Evolutionary conservation across 2,329 filamentous ascomycete species (phyloP).

Genomic region (Mariannaea elegans): DNA sequence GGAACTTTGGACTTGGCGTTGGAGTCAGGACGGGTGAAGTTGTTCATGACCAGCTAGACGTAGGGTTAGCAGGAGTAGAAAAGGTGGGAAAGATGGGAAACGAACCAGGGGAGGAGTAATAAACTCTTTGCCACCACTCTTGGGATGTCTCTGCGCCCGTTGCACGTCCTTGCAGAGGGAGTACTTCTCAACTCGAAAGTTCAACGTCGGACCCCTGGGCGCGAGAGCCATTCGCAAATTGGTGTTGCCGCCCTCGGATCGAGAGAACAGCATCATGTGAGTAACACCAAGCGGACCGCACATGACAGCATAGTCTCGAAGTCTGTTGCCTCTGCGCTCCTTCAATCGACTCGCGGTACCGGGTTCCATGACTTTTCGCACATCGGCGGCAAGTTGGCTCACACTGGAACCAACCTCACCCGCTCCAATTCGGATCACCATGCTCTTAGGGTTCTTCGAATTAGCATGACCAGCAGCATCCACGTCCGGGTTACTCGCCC

Average conservation of each 20-base stretch:
- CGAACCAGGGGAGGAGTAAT: constrained; percentile 81
- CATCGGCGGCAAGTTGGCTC: constrained; percentile 90
- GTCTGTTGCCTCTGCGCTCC: constrained; percentile 86
- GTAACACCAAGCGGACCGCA: constrained; percentile 92
- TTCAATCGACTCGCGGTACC: constrained; percentile 89
- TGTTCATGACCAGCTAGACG: constrained; percentile 91
- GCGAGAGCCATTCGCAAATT: constrained; percentile 89
- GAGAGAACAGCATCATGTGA: constrained; percentile 91
- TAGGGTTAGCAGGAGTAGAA: constrained; percentile 36
- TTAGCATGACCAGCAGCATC: constrained; percentile 68
- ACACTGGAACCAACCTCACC: constrained; percentile 92
- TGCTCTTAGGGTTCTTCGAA: constrained; percentile 84
- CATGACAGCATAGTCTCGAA: constrained; percentile 96
- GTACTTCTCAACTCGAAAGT: constrained; percentile 95
- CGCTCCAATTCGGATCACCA: constrained; percentile 97
- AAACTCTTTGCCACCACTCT: constrained; percentile 85
- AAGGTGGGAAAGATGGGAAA: not conserved
- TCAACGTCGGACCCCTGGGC: constrained; percentile 88
- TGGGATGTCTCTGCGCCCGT: constrained; percentile 82
- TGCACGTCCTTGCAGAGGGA: constrained; percentile 92
- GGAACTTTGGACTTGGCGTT: constrained; percentile 77
- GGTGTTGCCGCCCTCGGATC: constrained; percentile 88
- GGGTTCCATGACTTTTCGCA: constrained; percentile 94
- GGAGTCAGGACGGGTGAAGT: constrained; percentile 76
- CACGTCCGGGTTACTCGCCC: constrained; percentile 68